A percentile compares a stretch with the other conserved stretches of the same genome.
Evolutionary conservation across 2,329 filamentous ascomycete genomes (phyloP).

Genomic region (Trichoderma sp.): DNA sequence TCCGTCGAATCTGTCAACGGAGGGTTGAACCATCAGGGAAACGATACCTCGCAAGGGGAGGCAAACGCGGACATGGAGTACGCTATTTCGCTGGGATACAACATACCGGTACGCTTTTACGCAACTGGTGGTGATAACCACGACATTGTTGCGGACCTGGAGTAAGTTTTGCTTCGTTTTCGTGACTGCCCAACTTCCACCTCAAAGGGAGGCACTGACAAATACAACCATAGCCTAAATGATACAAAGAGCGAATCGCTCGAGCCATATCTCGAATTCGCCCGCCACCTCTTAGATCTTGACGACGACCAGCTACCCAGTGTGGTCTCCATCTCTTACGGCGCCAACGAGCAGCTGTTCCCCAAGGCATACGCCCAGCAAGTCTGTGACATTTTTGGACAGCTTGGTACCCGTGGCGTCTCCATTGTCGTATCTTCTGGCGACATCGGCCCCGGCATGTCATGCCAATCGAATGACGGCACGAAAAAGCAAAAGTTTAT

Average conservation of each 20-base stretch:
- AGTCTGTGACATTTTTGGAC: slow-evolving; percentile 57
- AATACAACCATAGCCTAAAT: neutral
- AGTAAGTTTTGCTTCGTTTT: slow-evolving; percentile 30
- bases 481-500: slow-evolving; percentile 35
- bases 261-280: slow-evolving; percentile 66
- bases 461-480: slow-evolving; percentile 40
- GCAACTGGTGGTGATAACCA: slow-evolving; percentile 34
- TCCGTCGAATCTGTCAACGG: slow-evolving; percentile 56
- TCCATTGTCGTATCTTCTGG: slow-evolving; percentile 65
- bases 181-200: neutral
- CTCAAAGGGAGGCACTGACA: neutral
- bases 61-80: slow-evolving; percentile 41
- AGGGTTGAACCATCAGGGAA: slow-evolving; percentile 50
- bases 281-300: slow-evolving; percentile 57
- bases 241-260: slow-evolving; percentile 38
- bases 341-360: slow-evolving; percentile 64
- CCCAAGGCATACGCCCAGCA: slow-evolving; percentile 55
- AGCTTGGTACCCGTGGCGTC: slow-evolving; percentile 64
- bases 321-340: slow-evolving; percentile 68
- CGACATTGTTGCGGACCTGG: slow-evolving; percentile 35
- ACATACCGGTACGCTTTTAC: slow-evolving; percentile 36
- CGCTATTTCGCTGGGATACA: slow-evolving; percentile 34
- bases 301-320: slow-evolving; percentile 56
- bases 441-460: slow-evolving; percentile 45
- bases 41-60: slow-evolving; percentile 30